Conservation (phyloP, 164 flowering plant genomes). For the Sedum album region DNA sequence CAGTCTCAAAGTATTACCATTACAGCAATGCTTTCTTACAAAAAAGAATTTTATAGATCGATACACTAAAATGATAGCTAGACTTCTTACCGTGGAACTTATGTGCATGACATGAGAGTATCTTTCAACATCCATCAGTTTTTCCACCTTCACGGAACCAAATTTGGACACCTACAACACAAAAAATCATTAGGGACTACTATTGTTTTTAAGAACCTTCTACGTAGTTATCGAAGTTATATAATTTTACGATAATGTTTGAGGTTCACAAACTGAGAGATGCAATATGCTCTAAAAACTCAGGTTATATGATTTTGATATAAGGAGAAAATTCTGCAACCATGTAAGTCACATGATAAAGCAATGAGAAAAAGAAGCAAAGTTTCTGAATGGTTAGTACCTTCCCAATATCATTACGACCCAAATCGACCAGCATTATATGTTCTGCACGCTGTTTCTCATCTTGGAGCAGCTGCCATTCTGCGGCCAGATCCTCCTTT, state of each 20-base stretch:
- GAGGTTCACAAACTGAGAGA: no score
- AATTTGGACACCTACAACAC: conserved; percentile 57
- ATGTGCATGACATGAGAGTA: conserved; percentile 99
- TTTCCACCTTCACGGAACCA: conserved; percentile 89
- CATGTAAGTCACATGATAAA: not conserved
- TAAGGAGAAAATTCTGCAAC: no score
- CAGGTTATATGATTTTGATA: no score
- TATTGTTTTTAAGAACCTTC: no score
- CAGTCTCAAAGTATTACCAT: no score
- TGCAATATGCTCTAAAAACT: no score
- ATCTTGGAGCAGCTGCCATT: conserved; percentile 54
- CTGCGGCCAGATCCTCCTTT: conserved; percentile 50
- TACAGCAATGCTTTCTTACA: no score
- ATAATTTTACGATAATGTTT: no score
- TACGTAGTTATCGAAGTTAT: no score
- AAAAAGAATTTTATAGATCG: no score
- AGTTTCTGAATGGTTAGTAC: conserved; percentile 20
- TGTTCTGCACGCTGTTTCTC: conserved; percentile 92
- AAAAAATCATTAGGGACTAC: no score
- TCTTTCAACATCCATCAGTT: conserved; percentile 77
- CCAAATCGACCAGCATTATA: conserved; percentile 90
- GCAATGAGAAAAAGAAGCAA: not conserved
- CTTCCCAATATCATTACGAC: conserved; percentile 94
- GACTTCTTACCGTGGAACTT: conserved; percentile 75
- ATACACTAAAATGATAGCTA: not conserved